Percentiles rank a stretch among this genome's conserved stretches.
phyloP scores from a whole-genome alignment of 2,329 filamentous ascomycete species.

The Fusarium oligoseptatum region DNA sequence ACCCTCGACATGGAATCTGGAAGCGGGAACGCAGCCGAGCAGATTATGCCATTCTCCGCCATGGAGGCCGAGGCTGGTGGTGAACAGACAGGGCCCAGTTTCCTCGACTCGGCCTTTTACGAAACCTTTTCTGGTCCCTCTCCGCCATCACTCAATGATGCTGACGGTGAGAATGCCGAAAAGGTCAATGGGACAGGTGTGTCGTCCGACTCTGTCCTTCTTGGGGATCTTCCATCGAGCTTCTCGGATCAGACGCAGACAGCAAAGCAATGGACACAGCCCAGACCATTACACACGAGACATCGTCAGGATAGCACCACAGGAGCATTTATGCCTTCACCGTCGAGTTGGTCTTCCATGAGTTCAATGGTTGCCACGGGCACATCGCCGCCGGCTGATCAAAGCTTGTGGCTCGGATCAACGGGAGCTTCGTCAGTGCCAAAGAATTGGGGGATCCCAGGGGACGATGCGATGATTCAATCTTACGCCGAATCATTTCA shows the following conservation, averaged over 20 bases:
- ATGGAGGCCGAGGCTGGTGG: constrained; percentile 20
- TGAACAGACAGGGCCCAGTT: constrained; percentile 26
- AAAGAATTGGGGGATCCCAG: constrained; percentile 29
- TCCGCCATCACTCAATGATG: constrained; percentile 23
- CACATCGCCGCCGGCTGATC: constrained; percentile 12
- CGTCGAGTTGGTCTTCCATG: constrained; percentile 32
- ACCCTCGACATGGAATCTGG: constrained; percentile 6
- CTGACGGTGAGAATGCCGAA: constrained; percentile 25
- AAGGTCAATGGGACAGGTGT: background rate
- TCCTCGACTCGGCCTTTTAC: constrained; percentile 40
- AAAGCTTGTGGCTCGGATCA: constrained; percentile 33
- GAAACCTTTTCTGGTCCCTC: constrained; percentile 37
- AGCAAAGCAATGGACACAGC: constrained; percentile 17
- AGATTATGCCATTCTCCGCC: constrained; percentile 18
- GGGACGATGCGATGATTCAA: constrained; percentile 11
- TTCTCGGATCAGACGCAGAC: background rate
- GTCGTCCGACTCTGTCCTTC: background rate
- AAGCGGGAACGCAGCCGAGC: constrained; percentile 4
- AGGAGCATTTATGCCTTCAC: constrained; percentile 21
- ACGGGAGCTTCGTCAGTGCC: constrained; percentile 4
- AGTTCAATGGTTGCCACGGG: constrained; percentile 29
- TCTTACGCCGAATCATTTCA: constrained; percentile 32
- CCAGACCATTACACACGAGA: constrained; percentile 1
- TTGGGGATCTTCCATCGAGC: constrained; percentile 4
- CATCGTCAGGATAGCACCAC: background rate